These are phyloP conservation scores for Brassica napus DNA, from an alignment of 345 rosid species.

Conservation along the genomic window DNA sequence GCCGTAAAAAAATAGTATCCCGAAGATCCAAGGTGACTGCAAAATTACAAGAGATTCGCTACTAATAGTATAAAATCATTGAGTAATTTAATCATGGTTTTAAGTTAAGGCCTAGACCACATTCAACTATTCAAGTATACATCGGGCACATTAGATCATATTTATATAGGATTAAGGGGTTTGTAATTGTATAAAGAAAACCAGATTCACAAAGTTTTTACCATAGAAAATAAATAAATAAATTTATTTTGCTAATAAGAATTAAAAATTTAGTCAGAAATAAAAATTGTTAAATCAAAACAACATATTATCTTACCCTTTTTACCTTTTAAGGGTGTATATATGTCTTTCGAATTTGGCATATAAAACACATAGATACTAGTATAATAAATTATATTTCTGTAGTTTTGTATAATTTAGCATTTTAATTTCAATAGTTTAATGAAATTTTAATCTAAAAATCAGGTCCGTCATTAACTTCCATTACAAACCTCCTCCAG, in stretches of 20 bases:
- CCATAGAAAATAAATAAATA: background rate
- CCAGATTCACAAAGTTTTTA: background rate
- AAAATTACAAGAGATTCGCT: background rate
- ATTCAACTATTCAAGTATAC: background rate
- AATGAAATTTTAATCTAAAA: background rate
- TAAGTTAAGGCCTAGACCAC: background rate
- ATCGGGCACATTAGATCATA: background rate
- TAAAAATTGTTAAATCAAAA: background rate
- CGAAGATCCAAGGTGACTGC: conserved; percentile 1
- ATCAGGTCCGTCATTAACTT: background rate
- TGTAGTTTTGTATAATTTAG: background rate
- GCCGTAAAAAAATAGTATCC: background rate
- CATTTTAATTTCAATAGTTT: background rate
- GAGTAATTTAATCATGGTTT: background rate
- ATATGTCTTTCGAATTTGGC: too few relatives aligned
- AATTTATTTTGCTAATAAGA: background rate
- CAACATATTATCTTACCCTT: background rate
- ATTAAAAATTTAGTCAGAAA: background rate
- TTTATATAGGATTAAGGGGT: background rate
- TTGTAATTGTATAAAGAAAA: background rate
- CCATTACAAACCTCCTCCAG: background rate
- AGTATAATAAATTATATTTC: too few relatives aligned
- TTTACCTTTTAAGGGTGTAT: too few relatives aligned
- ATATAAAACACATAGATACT: too few relatives aligned
- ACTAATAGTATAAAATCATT: background rate